Evolutionary conservation across 306 rosid species (phyloP), one percentile per base, ranked within the genome.

Genomic region (Quercus mongolica): DNA sequence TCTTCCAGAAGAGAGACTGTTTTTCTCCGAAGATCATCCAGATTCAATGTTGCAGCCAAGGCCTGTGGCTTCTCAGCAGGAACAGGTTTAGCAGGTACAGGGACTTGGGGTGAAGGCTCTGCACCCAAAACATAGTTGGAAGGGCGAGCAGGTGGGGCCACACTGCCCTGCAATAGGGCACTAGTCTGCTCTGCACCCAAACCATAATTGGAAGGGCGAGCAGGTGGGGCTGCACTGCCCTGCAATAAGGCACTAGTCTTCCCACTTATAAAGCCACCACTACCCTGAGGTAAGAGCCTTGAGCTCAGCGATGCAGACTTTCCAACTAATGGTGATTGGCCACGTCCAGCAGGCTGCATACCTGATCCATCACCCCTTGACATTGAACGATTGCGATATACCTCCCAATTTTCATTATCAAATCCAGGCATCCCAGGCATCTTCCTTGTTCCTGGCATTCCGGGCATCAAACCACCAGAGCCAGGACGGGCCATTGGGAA

Each of bases 401-500:
- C 78, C 85, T 96, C 99, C 98, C 99, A 93, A 77, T 88, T 89
- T 76, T 91, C 99, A 86, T 88, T 87, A 81, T 96, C 99, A 30
- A 96, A 79, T 64, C 91, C 97, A 46, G 99, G 96, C 92, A 90
- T 90, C 72, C 95, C 97, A 77, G 97, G 97, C 96, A 93, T 91
- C 89, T 88, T 95, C 84, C 97, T 93, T 35, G 89, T 74, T 80
- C 99, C 99, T 0, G 98, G 98, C 97, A 93, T 89, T 76, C 99
- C 99, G 21, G 99, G 99, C 98, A 95, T 95, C 95, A 93, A 83
- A 26, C 98, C 98, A 1, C 99, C 99, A 5, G 86, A 85, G 76
- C 98, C 99, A 76, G 93, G 89, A 70, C 97, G 88, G 30, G 83
- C 81, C 64, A 90, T 87, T 11, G 96, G 92, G 54, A 82, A 91